Base-by-base conservation (phyloP, 2,329 filamentous ascomycete species). In the Leptographium lundbergii region DNA sequence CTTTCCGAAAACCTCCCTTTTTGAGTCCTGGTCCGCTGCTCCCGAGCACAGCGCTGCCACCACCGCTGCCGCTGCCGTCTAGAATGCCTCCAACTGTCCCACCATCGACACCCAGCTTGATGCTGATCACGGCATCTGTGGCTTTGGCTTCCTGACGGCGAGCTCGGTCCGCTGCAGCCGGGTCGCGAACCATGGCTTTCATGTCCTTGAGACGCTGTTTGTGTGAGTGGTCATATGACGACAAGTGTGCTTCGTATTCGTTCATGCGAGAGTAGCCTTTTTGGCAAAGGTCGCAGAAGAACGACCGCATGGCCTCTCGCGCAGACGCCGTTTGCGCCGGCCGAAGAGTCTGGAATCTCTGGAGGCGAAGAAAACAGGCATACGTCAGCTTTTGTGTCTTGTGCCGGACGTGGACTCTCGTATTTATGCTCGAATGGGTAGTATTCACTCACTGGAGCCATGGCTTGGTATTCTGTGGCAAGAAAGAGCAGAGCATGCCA, bases 241-340 rank as follows among this genome's bases (percentile, higher is more conserved):
- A 85, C 59, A 96, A 88, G 71, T 99, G 94, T 9, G 91, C 87
- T 72, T 97, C 92, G 71, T 95, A 96, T 71, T 97, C 92, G 69
- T 95, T 92, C 80, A 95, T 92, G 59, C 94, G 90, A 1, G 86
- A 85, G 74, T 97, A 99, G 66, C 91, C 92, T 74, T 97, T 97
- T 63, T 87, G 85, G 76, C 94, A 97, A 58, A 97, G 82, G 48
- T 85, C 82, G 76, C 86, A 95, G 74, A 88, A 91, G 74, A 95
- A 94, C 39, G 88, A 84, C 67, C 85, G 87, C 55, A 89, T 78
- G 19, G 89, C 88, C 67, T 89, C 87, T 62, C 88, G 85, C 10
- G 89, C 89, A 2, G 81, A 80, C 29, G 77, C 75, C 25, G 81
- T 84, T 66, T 81, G 79, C 59, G 81, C 79, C 5, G 79, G 76